Evolutionary conservation across 2,329 filamentous ascomycete genomes (phyloP).

Genomic region (Diaporthe ilicicola): DNA sequence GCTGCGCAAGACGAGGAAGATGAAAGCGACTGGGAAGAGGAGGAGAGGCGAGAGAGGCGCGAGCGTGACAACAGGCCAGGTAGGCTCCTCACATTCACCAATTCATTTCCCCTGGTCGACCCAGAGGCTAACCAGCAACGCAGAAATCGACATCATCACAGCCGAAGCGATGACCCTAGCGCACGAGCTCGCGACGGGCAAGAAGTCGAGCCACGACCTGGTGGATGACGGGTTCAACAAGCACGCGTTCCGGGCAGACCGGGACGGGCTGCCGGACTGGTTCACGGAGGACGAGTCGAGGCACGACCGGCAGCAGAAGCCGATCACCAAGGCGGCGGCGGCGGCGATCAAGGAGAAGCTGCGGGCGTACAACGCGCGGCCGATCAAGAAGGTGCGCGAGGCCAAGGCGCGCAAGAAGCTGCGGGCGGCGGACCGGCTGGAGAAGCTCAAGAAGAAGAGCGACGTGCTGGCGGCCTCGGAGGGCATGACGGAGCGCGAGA

Average conservation of each 20-base stretch:
- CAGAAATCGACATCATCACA: slow-evolving; percentile 98
- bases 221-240: slow-evolving; percentile 95
- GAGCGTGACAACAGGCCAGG: slow-evolving; percentile 70
- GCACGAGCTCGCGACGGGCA: slow-evolving; percentile 86
- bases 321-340: slow-evolving; percentile 91
- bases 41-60: slow-evolving; percentile 67
- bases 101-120: not conserved
- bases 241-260: slow-evolving; percentile 82
- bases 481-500: slow-evolving; percentile 94
- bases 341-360: slow-evolving; percentile 93
- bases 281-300: slow-evolving; percentile 91
- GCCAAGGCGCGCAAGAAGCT: slow-evolving; percentile 97
- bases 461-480: slow-evolving; percentile 89
- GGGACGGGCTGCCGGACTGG: slow-evolving; percentile 94
- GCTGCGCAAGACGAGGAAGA: slow-evolving; percentile 49
- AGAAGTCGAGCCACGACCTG: slow-evolving; percentile 80
- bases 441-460: slow-evolving; percentile 98
- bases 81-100: slow-evolving; percentile 44
- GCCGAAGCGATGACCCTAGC: slow-evolving; percentile 98
- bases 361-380: slow-evolving; percentile 90
- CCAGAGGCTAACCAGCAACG: slow-evolving; percentile 27
- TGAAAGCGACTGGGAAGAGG: slow-evolving; percentile 66
- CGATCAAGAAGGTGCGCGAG: slow-evolving; percentile 99
- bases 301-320: slow-evolving; percentile 85
- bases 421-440: slow-evolving; percentile 87